Percentiles rank a stretch among this genome's conserved stretches.
Conservation (phyloP, 345 rosid genomes). For the Turritis glabra region DNA sequence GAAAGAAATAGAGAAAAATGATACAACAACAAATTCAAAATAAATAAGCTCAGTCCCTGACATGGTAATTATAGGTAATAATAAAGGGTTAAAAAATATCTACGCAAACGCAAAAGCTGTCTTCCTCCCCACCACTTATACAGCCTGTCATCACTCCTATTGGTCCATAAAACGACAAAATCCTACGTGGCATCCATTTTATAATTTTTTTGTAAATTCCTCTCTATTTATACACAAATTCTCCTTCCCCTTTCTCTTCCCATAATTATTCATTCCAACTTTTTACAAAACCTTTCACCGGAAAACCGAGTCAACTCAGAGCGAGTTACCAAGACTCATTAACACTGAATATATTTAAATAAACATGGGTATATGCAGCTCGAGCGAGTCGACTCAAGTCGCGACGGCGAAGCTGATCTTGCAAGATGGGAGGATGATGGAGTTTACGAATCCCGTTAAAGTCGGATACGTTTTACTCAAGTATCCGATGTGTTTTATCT, state of each 20-base stretch:
- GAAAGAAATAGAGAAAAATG: background rate
- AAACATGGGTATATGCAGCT: conserved; percentile 89
- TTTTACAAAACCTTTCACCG: background rate
- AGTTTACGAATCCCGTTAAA: conserved; percentile 73
- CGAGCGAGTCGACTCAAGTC: conserved; percentile 64
- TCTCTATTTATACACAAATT: conserved; percentile 26
- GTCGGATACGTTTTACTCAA: conserved; percentile 66
- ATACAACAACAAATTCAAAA: background rate
- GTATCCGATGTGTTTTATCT: conserved; percentile 65
- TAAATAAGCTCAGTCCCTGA: conserved; percentile 26
- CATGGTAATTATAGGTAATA: conserved; percentile 41
- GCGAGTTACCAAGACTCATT: background rate
- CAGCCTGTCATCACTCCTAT: conserved; percentile 62
- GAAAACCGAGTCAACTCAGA: conserved; percentile 24
- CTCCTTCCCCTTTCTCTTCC: conserved; percentile 4
- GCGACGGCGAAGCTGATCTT: conserved; percentile 83
- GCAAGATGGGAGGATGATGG: conserved; percentile 78
- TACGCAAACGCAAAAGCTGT: conserved; percentile 46
- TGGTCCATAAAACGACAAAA: conserved; percentile 38
- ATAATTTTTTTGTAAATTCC: background rate
- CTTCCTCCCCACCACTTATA: conserved; percentile 44
- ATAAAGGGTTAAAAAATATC: conserved; percentile 23
- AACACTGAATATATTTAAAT: background rate
- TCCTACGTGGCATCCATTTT: conserved; percentile 47
- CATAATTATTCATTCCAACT: background rate